phyloP scores from a whole-genome alignment of 2,329 filamentous ascomycete species.

The Aureobasidium uvarum region DNA sequence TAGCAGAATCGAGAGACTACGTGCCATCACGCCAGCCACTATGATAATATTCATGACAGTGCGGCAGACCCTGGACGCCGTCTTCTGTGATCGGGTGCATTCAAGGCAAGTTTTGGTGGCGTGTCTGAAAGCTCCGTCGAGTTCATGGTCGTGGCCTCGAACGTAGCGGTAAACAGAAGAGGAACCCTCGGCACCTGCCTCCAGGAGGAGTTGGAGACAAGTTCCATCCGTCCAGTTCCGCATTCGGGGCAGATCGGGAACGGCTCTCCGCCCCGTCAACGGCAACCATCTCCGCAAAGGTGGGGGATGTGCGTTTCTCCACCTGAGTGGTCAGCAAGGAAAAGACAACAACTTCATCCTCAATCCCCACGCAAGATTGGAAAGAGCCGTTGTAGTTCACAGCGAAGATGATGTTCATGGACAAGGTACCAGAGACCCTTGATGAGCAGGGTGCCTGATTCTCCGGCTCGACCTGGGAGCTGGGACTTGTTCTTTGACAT shows the following conservation, averaged over 20 bases:
- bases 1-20: too few species aligned
- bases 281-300: conserved; percentile 3
- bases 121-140: not conserved
- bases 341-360: not conserved
- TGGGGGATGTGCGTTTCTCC: conserved; percentile 15
- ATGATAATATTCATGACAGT: too few species aligned
- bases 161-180: not conserved
- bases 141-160: not conserved
- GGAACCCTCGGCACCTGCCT: not conserved
- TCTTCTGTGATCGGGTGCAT: too few species aligned
- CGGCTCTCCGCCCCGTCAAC: conserved; percentile 5
- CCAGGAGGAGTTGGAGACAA: not conserved
- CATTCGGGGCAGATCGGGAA: not conserved
- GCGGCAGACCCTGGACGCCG: too few species aligned
- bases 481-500: conserved; percentile 1
- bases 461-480: conserved; percentile 8
- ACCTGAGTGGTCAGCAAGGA: conserved; percentile 16
- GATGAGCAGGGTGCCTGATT: conserved; percentile 9
- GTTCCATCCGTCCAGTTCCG: conserved; percentile 18
- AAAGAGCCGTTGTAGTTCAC: not conserved
- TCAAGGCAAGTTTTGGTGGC: not conserved
- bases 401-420: not conserved
- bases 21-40: too few species aligned
- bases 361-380: not conserved
- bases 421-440: not conserved